phyloP scores from a whole-genome alignment of 2,329 filamentous ascomycete species.

The Beauveria rudraprayagi region DNA sequence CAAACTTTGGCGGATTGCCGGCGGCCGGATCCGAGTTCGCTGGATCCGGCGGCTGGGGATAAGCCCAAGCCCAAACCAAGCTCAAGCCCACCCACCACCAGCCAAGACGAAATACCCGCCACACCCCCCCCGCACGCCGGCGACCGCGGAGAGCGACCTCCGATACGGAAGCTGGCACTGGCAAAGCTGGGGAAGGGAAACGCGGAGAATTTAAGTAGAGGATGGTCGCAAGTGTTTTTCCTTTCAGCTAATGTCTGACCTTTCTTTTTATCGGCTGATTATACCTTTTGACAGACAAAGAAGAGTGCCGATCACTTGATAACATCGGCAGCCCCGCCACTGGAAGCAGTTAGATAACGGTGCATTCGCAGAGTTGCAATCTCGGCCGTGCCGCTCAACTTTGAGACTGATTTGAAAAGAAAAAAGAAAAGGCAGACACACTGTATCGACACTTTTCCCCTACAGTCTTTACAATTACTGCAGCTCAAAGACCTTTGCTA shows the following conservation, averaged over 20 bases:
- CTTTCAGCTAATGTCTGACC: not conserved
- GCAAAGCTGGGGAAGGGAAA: not conserved
- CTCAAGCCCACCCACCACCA: not conserved
- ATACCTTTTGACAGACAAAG: not conserved
- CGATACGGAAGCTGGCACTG: not conserved
- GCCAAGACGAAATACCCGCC: not conserved
- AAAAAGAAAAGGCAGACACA: not conserved
- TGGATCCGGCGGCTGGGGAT: not conserved
- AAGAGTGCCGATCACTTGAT: not conserved
- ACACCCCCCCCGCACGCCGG: slow-evolving; percentile 2
- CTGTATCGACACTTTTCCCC: not conserved
- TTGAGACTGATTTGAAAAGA: no score
- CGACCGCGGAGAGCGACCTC: slow-evolving; percentile 11
- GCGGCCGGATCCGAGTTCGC: not conserved
- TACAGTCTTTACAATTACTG: no score
- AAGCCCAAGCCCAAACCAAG: not conserved
- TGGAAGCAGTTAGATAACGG: not conserved
- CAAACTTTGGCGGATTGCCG: not conserved
- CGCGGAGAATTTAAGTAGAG: not conserved
- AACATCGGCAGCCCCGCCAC: not conserved
- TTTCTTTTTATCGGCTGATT: not conserved
- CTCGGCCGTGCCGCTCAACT: no score
- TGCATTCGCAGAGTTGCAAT: no score
- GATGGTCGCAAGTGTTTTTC: not conserved
- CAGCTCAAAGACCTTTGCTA: not conserved